Conservation (phyloP, 192 early-diverging fungal species). For the Podila minutissima region DNA sequence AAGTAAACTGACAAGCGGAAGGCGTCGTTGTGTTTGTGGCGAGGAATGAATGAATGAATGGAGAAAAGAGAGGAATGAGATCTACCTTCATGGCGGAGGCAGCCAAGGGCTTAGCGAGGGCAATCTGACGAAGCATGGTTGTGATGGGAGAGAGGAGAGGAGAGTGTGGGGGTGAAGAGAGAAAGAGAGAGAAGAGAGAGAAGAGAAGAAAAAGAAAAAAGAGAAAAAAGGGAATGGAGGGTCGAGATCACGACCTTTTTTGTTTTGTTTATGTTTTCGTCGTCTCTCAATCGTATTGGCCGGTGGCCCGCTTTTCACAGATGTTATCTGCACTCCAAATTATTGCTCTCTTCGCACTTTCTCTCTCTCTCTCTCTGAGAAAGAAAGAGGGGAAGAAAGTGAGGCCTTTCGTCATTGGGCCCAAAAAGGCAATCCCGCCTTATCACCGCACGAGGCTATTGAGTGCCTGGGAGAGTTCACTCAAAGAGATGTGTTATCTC, state of each 20-base stretch:
- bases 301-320: background rate
- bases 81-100: conserved; percentile 41
- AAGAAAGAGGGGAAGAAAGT: background rate
- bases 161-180: conserved; percentile 1
- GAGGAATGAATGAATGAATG: background rate
- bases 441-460: background rate
- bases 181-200: background rate
- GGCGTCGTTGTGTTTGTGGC: too few species aligned
- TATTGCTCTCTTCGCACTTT: background rate
- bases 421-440: conserved; percentile 5
- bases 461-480: too few species aligned
- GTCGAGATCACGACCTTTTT: conserved; percentile 1
- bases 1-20: background rate
- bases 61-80: background rate
- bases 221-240: background rate
- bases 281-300: too few species aligned
- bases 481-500: background rate
- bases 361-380: background rate
- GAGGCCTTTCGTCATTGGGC: background rate
- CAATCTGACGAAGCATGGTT: conserved; percentile 41
- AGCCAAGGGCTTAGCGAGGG: conserved; percentile 46
- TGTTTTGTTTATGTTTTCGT: background rate
- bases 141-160: conserved; percentile 9
- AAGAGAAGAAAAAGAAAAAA: conserved; percentile 3
- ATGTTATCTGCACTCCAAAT: background rate